Base-by-base conservation (phyloP, 1,284 basidiomycete genomes). In the Lentinula novae-zelandiae region DNA sequence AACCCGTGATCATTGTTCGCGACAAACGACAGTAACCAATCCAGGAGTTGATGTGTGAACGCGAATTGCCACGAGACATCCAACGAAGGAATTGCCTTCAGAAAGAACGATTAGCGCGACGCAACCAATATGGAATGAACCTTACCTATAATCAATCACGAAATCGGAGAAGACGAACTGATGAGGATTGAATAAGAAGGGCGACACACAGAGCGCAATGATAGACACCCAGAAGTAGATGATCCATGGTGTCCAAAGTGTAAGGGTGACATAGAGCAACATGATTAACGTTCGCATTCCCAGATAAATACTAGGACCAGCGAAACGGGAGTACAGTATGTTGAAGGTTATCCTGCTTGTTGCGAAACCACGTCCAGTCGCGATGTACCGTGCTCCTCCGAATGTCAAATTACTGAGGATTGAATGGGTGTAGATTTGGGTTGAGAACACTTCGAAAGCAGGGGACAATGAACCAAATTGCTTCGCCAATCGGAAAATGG, bases 331-430 rank as follows among this genome's bases (percentile, higher is more conserved):
- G 78, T 95, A 96, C 20, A 97, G 78, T 67, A 95, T 95, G 71
- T 86, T 90, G 81, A 98, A 98, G 64, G 89, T 91, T 66, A 96
- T 93, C 60, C 95, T 84, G 20, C 93, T 92, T 6, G 95, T 97
- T 15, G 95, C 95, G 71, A 98, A 98, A 49, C 95, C 95, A 83
- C 95, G 92, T 61, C 95, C 95, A n/a, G 95, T 98, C n/a, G 95
- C 95, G 67, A 98, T 98, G 75, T 97, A 98, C 63, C 95, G 86
- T 57, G 95, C 95, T 63, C 95, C 95, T 75, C 95, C 95, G 65
- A 96, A 96, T 3, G 93, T 95, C 78, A 97, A 79, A 76, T 97
- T 95, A 75, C 89, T 96, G 67, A 96, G 76, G 71, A 97, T 95
- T 34, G 95, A 97, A 71, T 98, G 93, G 57, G 94, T 94, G 73